Conservation (phyloP, 2,329 filamentous ascomycete species). For the Aspergillus awamori region DNA sequence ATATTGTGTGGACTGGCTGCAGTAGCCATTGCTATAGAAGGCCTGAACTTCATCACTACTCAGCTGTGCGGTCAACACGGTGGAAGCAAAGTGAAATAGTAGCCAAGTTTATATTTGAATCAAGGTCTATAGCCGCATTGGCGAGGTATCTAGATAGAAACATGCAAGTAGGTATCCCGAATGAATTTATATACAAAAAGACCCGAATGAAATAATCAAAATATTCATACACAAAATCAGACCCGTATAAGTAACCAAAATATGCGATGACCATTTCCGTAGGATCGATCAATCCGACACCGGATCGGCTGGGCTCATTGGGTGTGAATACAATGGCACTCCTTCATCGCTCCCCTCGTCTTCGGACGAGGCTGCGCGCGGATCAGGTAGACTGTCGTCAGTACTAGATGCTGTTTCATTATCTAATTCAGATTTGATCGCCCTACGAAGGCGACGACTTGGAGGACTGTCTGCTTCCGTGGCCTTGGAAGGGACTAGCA, state of each 20-base stretch:
- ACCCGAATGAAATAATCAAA: neutral
- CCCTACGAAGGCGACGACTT: neutral
- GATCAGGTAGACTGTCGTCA: slow-evolving; percentile 4
- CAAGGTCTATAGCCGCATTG: neutral
- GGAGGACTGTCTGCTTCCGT: neutral
- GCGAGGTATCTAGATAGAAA: neutral
- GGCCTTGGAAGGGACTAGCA: neutral
- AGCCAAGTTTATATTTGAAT: no score
- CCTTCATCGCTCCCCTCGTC: neutral
- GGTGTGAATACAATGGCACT: slow-evolving; percentile 11
- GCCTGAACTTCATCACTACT: no score
- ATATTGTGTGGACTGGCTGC: no score
- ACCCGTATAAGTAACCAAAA: no score
- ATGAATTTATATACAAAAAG: neutral
- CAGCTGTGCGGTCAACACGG: no score
- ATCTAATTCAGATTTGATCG: neutral
- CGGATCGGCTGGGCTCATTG: slow-evolving; percentile 13
- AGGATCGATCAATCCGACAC: neutral
- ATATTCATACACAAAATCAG: neutral
- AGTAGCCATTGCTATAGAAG: no score
- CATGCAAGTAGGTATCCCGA: neutral
- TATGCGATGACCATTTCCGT: no score
- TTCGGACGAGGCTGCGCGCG: neutral
- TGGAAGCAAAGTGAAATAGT: no score
- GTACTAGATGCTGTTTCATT: neutral